Evolutionary conservation across 345 rosid genomes (phyloP).

Genomic region (Rubroshorea leprosula): DNA sequence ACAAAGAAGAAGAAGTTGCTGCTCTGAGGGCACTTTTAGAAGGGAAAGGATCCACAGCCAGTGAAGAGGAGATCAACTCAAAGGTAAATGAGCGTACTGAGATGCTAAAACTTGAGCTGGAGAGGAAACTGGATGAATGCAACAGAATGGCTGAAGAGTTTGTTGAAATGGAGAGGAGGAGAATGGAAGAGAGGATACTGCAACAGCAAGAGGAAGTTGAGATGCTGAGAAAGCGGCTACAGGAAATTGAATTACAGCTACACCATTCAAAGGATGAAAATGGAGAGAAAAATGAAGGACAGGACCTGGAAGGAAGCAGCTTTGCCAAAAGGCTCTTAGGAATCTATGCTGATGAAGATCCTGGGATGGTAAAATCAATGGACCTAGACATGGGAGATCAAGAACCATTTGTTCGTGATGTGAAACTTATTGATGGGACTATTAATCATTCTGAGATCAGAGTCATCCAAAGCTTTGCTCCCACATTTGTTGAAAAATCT

Average conservation of each 20-base stretch:
- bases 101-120: conserved; percentile 50
- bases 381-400: conserved; percentile 86
- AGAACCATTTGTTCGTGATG: conserved; percentile 43
- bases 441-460: conserved; percentile 16
- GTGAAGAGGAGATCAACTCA: conserved; percentile 69
- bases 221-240: conserved; percentile 67
- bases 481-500: conserved; percentile 46
- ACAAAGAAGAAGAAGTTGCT: conserved; percentile 82
- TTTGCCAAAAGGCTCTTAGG: conserved; percentile 66
- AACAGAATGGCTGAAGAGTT: conserved; percentile 79
- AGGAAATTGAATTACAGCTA: conserved; percentile 66
- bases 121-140: conserved; percentile 71
- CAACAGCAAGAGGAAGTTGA: conserved; percentile 91
- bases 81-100: conserved; percentile 64
- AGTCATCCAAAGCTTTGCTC: conserved; percentile 23
- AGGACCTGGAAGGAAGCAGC: conserved; percentile 48
- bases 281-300: conserved; percentile 24
- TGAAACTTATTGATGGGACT: conserved; percentile 27
- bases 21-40: conserved; percentile 48
- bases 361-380: conserved; percentile 98
- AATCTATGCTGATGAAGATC: conserved; percentile 64
- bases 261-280: conserved; percentile 31
- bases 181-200: conserved; percentile 86
- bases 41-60: conserved; percentile 42
- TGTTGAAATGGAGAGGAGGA: conserved; percentile 80